These are phyloP conservation scores for Filosporella fistucella DNA, from an alignment of 495 filamentous ascomycete species.

Conservation along the genomic window DNA sequence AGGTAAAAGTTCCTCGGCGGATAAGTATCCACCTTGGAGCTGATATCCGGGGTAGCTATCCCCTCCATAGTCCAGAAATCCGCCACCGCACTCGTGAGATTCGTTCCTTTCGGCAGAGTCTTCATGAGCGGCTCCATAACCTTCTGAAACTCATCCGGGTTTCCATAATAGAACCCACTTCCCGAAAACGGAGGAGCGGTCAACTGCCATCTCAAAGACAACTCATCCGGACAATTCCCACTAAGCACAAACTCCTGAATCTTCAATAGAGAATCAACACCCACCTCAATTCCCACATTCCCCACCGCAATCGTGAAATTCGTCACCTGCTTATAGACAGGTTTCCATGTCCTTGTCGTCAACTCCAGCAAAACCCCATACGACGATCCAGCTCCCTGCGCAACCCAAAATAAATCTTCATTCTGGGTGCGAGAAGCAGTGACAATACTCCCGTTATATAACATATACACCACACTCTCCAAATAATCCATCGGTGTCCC, in stretches of 20 bases:
- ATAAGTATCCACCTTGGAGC: neutral
- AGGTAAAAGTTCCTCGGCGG: constrained; percentile 3
- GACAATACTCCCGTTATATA: constrained; percentile 16
- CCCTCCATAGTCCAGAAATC: constrained; percentile 1
- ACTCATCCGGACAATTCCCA: neutral
- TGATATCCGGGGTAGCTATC: neutral
- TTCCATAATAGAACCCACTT: constrained; percentile 1
- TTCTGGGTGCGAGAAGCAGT: constrained; percentile 13
- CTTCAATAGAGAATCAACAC: neutral
- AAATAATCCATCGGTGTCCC: constrained; percentile 5
- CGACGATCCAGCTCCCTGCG: constrained; percentile 8
- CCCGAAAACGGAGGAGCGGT: constrained; percentile 1
- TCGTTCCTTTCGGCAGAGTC: neutral
- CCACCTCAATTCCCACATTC: neutral
- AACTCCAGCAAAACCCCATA: neutral
- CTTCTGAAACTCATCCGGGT: neutral
- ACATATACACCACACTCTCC: constrained; percentile 9
- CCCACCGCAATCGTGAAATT: neutral
- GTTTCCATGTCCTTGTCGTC: constrained; percentile 4
- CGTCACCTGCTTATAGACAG: neutral
- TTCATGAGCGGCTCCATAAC: neutral
- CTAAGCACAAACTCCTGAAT: neutral
- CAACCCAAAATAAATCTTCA: constrained; percentile 14
- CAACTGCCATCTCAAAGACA: neutral
- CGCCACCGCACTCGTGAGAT: neutral